Base-by-base conservation (phyloP, 208 protist species). In the Trypanosoma platydactyli region DNA sequence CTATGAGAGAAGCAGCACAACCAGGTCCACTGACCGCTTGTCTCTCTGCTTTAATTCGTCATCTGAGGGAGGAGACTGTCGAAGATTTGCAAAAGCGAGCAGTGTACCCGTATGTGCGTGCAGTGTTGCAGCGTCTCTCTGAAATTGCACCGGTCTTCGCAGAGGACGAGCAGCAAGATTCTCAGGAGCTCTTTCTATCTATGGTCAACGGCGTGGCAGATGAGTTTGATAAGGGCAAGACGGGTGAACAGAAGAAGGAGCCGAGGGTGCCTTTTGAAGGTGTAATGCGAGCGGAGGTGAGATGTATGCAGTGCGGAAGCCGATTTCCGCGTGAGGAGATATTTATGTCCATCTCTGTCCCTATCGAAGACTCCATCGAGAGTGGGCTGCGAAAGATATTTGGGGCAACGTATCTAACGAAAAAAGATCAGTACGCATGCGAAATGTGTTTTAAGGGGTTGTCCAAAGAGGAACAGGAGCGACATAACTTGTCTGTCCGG, bases 261-360 rank as follows among this genome's bases (percentile, higher is more conserved):
- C 72, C 62, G 54, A 76, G 81, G 12, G 53, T 95, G 41, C 83
- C 80, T 52, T 95, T 91, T 73, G 85, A 95, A 50, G 84, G 89
- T 20, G 71, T 61, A 46, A 40, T 92, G 33, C 56, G 77, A 6
- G 90, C 77, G 20, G 73, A 86, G 65, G 86, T 93, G 53, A 71
- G 65, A 20, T 95, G 89, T 58, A 61, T 41, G 5, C 33, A 55
- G 58, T 95, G 89, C 71, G 46, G 76, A 38, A 71, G 72, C 27
- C 53, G 54, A 12, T 73, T 80, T 22, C 59, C 70, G 54, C 77
- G 85, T 35, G 64, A 88, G 22, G 89, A 95, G 67, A 89, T 86
- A 77, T 95, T 95, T 62, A 93, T 92, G 84, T 78, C 85, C 12
- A 77, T 95, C 45, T 92, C 84, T 30, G 73, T 95, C 49, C 89